These are phyloP conservation scores for Lactifluus subvellereus DNA, from an alignment of 768 basidiomycete species.

Conservation along the genomic window DNA sequence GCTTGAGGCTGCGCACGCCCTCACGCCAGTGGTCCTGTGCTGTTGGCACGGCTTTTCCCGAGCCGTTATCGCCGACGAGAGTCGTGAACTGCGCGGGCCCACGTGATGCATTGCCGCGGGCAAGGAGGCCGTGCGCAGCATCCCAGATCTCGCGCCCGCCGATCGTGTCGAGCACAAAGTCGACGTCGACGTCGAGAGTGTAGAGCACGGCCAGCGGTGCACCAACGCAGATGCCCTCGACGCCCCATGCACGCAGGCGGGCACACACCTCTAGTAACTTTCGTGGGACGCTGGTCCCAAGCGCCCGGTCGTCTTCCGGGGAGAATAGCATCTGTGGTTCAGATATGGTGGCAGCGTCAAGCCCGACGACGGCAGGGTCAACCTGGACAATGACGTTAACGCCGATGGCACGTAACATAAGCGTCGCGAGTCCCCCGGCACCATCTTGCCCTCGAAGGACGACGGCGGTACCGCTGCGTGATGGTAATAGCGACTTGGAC, in stretches of 20 bases:
- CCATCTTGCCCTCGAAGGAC: constrained; percentile 73
- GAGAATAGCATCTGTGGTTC: constrained; percentile 26
- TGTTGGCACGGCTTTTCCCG: constrained; percentile 55
- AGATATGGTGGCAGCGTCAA: constrained; percentile 33
- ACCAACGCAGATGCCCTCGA: constrained; percentile 70
- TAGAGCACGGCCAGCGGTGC: constrained; percentile 48
- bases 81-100: constrained; percentile 63
- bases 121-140: constrained; percentile 56
- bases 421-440: constrained; percentile 66
- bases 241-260: constrained; percentile 60
- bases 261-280: constrained; percentile 34
- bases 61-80: constrained; percentile 64
- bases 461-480: constrained; percentile 37
- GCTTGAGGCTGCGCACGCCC: constrained; percentile 56
- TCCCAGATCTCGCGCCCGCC: constrained; percentile 80
- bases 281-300: constrained; percentile 22
- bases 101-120: constrained; percentile 30
- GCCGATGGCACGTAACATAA: constrained; percentile 65
- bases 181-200: constrained; percentile 57
- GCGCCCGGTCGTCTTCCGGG: constrained; percentile 29
- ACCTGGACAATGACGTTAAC: constrained; percentile 75
- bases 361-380: constrained; percentile 35
- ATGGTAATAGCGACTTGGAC: constrained; percentile 19
- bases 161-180: constrained; percentile 77
- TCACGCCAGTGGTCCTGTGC: constrained; percentile 69